These are phyloP conservation scores for Brassica cretica DNA, from an alignment of 345 rosid species.

Conservation along the genomic window DNA sequence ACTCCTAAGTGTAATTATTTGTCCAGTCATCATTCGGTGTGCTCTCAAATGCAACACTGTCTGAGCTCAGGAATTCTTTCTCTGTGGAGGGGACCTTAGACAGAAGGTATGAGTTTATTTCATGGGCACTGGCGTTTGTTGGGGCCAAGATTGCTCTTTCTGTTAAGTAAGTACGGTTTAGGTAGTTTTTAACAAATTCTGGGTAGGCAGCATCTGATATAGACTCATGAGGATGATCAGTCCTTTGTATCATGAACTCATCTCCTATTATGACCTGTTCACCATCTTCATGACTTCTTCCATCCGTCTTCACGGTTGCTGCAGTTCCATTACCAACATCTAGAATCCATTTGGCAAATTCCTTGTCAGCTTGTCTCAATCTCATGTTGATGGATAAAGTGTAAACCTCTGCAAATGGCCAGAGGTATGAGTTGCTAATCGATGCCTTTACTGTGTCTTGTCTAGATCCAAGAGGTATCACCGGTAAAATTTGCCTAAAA, in stretches of 20 bases:
- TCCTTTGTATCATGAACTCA: background rate
- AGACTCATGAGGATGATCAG: background rate
- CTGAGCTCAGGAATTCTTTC: background rate
- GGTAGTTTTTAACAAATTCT: background rate
- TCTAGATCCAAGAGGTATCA: background rate
- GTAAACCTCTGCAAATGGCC: background rate
- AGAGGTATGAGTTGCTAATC: background rate
- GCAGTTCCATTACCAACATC: background rate
- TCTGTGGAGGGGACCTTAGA: background rate
- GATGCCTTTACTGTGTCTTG: background rate
- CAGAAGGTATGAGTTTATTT: background rate
- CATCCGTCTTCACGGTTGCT: background rate
- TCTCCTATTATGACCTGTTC: background rate
- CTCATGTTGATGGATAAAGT: background rate
- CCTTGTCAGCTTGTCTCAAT: background rate
- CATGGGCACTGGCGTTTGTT: background rate
- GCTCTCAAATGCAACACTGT: background rate
- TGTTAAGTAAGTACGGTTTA: background rate
- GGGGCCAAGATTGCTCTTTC: background rate
- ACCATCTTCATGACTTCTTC: background rate
- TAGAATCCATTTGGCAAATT: background rate
- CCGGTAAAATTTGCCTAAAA: too few relatives aligned
- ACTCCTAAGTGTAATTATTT: background rate
- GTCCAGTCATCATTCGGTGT: background rate
- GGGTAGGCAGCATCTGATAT: background rate